phyloP scores from a whole-genome alignment of 768 basidiomycete species.

The Hemileccinum rubropunctum region DNA sequence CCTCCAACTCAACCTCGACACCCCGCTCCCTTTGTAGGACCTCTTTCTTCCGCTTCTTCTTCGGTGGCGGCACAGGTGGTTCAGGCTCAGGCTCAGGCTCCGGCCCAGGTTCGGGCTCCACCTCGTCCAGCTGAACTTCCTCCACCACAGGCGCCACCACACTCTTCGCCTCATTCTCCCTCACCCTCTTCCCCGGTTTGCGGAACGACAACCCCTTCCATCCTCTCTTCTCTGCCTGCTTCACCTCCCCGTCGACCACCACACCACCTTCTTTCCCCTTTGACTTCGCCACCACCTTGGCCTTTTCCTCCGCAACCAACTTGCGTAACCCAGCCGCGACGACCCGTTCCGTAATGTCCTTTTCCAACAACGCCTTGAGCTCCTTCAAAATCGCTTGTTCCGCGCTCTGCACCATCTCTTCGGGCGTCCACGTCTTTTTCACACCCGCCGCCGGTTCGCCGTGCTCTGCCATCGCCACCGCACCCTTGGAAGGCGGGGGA shows the following conservation, averaged over 20 bases:
- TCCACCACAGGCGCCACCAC: conserved; percentile 17
- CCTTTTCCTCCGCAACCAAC: conserved; percentile 53
- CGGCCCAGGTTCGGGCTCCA: conserved; percentile 32
- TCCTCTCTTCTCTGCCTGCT: conserved; percentile 45
- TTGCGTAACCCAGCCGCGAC: conserved; percentile 52
- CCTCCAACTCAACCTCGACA: conserved; percentile 59
- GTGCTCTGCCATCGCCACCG: conserved; percentile 30
- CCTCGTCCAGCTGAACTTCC: conserved; percentile 26
- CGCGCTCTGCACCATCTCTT: conserved; percentile 54
- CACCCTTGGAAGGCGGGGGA: conserved; percentile 34
- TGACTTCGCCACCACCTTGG: conserved; percentile 26
- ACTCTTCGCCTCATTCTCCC: conserved; percentile 32
- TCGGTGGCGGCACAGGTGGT: conserved; percentile 43
- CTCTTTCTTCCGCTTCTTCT: conserved; percentile 60
- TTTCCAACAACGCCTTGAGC: conserved; percentile 52
- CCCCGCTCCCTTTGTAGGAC: conserved; percentile 32
- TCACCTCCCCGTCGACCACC: conserved; percentile 41
- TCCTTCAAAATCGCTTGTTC: conserved; percentile 56
- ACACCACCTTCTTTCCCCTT: conserved; percentile 23
- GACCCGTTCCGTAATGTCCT: conserved; percentile 63
- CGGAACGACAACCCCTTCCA: conserved; percentile 46
- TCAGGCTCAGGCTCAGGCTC: conserved; percentile 35
- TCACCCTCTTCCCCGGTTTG: conserved; percentile 40
- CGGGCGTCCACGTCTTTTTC: conserved; percentile 50
- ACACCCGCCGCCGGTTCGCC: conserved; percentile 29